Evolutionary conservation across 495 filamentous ascomycete species (phyloP).

Genomic region (Tuber brumale): DNA sequence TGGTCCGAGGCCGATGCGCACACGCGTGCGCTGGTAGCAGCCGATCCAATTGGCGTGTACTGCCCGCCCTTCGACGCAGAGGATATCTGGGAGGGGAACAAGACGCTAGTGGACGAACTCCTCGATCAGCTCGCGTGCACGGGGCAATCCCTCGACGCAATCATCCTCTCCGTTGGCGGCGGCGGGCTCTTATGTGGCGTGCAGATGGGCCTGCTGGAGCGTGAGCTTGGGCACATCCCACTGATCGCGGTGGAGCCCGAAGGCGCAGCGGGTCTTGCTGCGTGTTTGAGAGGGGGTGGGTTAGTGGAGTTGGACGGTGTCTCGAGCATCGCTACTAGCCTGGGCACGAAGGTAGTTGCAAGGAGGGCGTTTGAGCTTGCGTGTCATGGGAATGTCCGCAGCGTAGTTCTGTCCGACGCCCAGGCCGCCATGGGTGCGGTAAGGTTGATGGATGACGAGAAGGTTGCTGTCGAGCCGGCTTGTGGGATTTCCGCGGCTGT

Average conservation of each 20-base stretch:
- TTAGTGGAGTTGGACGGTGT: slow-evolving; percentile 65
- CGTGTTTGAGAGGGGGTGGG: slow-evolving; percentile 53
- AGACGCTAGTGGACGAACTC: slow-evolving; percentile 69
- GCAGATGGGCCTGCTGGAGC: slow-evolving; percentile 60
- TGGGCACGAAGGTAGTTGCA: slow-evolving; percentile 71
- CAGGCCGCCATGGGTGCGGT: slow-evolving; percentile 73
- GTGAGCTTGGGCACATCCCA: slow-evolving; percentile 40
- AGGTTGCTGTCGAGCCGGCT: slow-evolving; percentile 70
- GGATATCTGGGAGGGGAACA: slow-evolving; percentile 74
- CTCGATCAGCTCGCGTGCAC: slow-evolving; percentile 41
- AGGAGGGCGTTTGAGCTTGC: slow-evolving; percentile 62
- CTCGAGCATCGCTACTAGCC: slow-evolving; percentile 69
- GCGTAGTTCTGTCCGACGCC: slow-evolving; percentile 65
- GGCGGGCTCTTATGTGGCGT: slow-evolving; percentile 80
- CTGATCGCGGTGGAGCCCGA: slow-evolving; percentile 76
- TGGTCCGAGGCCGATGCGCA: slow-evolving; percentile 74
- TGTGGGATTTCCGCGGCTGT: slow-evolving; percentile 72
- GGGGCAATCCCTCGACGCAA: slow-evolving; percentile 49
- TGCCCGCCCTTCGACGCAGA: slow-evolving; percentile 86
- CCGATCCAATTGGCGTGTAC: slow-evolving; percentile 58
- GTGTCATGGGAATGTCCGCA: slow-evolving; percentile 49
- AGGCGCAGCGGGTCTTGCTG: slow-evolving; percentile 67
- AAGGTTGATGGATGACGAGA: slow-evolving; percentile 72
- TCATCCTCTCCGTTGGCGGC: slow-evolving; percentile 82
- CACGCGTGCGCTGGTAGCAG: slow-evolving; percentile 57